Evolutionary conservation across 2,329 filamentous ascomycete species (phyloP), one percentile per base, ranked within the genome.

Genomic region (Triangularia verruculosa): DNA sequence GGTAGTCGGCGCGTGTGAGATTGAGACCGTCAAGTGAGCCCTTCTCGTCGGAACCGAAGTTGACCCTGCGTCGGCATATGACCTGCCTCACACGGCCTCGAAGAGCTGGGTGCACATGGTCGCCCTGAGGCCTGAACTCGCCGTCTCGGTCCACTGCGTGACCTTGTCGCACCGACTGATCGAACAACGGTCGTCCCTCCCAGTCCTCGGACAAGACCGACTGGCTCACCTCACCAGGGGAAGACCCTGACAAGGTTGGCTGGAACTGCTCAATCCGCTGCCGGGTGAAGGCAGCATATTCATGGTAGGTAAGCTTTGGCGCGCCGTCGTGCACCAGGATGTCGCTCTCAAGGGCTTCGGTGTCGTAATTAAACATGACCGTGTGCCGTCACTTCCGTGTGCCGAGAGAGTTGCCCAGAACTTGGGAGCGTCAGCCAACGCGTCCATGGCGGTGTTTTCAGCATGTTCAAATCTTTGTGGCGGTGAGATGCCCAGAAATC

Each of bases 31-130:
- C 76, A 5, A 72, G 71, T 17, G 70, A 68, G 7, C 74, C 72
- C 57, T 76, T 71, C 9, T 72, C 69, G 9, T 59, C 39, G 3
- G 57, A 59, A 8, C 13, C 3, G 1, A 69, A 70, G 13, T 72
- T 72, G 27, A 69, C 73, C 24, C 73, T 72, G 27, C 76, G 76
- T 57, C 75, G 76, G 65, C 76, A 78, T 39, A 78, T 74, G 1
- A 52, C 39, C 17, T 59, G n/a, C 57, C 57, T 39, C 11, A 32
- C 24, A 15, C 57, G 57, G 12, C 57, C 57, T 30, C 39, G 34
- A 27, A 59, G 57, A 17, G 39, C 34, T n/a, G 57, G 39, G 13
- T 59, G 34, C n/a, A 47, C 27, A 32, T 20, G 22, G 20, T 43
- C 57, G 11, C 39, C 39, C 17, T 28, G 34, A 20, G n/a, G 34